phyloP scores from a whole-genome alignment of 495 filamentous ascomycete genomes.

The Penicillium bovifimosum region DNA sequence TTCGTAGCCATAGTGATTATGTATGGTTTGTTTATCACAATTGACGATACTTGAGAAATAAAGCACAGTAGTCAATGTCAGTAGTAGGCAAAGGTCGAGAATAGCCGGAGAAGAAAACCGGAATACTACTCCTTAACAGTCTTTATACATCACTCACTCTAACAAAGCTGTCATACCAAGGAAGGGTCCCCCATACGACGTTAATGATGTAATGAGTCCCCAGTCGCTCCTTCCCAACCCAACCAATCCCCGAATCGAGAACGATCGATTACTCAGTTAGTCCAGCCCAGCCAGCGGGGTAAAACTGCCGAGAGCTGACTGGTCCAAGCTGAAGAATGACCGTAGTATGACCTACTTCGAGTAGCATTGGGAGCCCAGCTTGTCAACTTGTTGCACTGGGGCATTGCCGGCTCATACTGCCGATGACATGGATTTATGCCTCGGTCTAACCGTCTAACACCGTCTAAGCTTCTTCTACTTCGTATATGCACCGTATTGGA shows the following conservation, averaged over 20 bases:
- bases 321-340: neutral
- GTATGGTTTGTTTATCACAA: neutral
- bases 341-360: neutral
- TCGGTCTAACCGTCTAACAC: too few species aligned
- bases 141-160: neutral
- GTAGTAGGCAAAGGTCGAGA: neutral
- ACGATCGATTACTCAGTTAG: neutral
- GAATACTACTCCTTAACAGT: neutral
- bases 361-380: too few species aligned
- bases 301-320: neutral
- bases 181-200: neutral
- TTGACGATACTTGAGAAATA: neutral
- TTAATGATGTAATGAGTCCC: constrained; percentile 14
- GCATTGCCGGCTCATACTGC: too few species aligned
- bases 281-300: neutral
- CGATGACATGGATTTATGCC: constrained; percentile 3
- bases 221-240: neutral
- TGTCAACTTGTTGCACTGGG: too few species aligned
- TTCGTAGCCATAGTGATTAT: constrained; percentile 7
- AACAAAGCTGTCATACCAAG: neutral
- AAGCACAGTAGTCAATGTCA: neutral
- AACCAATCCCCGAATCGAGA: neutral
- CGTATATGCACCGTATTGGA: too few species aligned
- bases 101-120: too few species aligned
- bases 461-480: too few species aligned